Percentiles rank a stretch among this genome's conserved stretches.
Evolutionary conservation across 2,329 filamentous ascomycete genomes (phyloP).

Genomic region (Fusarium staphyleae): DNA sequence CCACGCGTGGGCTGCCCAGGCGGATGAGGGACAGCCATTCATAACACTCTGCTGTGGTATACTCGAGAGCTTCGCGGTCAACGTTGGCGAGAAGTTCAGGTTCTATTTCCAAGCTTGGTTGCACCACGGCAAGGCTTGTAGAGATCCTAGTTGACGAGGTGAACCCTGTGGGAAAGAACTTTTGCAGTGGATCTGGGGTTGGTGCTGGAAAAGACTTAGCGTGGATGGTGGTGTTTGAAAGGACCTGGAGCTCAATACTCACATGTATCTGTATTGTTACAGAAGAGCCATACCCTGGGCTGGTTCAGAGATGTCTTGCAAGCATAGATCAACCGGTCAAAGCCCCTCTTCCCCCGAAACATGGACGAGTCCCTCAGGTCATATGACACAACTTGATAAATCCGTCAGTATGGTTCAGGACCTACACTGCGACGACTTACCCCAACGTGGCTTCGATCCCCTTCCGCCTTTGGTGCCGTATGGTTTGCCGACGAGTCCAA

Average conservation of each 20-base stretch:
- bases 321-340: conserved; percentile 79
- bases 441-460: conserved; percentile 72
- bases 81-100: conserved; percentile 43
- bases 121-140: conserved; percentile 28
- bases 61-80: conserved; percentile 62
- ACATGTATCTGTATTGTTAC: conserved; percentile 58
- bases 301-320: conserved; percentile 77
- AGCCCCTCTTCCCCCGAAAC: conserved; percentile 83
- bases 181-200: conserved; percentile 57
- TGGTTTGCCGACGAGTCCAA: conserved; percentile 78
- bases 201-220: conserved; percentile 50
- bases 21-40: conserved; percentile 78
- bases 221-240: background rate
- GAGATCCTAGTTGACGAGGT: conserved; percentile 42
- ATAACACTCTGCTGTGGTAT: conserved; percentile 68
- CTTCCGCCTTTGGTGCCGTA: conserved; percentile 65
- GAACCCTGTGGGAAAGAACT: conserved; percentile 53
- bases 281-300: conserved; percentile 80
- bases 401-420: conserved; percentile 36
- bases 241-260: conserved; percentile 9
- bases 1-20: conserved; percentile 70
- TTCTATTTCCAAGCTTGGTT: conserved; percentile 39
- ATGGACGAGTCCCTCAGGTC: conserved; percentile 79
- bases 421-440: conserved; percentile 55
- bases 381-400: conserved; percentile 70